Evolutionary conservation across 345 rosid genomes (phyloP).

Genomic region (Hypericum androsaemum): DNA sequence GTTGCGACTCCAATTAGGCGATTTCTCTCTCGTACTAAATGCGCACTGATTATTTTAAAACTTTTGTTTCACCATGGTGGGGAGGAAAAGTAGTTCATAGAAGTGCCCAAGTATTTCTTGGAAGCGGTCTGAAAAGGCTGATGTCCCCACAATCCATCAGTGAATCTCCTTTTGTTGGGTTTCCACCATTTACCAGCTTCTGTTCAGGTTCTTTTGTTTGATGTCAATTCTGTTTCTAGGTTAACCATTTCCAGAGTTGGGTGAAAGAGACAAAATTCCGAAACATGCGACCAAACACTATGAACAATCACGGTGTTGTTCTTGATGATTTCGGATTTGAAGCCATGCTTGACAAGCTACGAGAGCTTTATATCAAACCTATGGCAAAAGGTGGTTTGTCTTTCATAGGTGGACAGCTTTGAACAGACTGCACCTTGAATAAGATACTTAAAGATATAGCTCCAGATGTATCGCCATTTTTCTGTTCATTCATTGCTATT

Average conservation of each 20-base stretch:
- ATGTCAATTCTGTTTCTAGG: conserved; percentile 49
- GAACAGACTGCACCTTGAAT: no score
- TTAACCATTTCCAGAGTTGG: conserved; percentile 83
- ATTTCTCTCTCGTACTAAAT: no score
- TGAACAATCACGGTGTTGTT: conserved; percentile 87
- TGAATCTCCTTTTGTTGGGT: no score
- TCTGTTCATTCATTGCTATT: neutral
- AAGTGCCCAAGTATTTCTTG: no score
- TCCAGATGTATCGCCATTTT: neutral
- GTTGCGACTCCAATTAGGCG: no score
- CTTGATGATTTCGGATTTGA: conserved; percentile 96
- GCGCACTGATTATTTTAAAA: no score
- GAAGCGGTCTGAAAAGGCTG: no score
- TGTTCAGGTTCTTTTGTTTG: conserved; percentile 19
- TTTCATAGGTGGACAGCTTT: neutral
- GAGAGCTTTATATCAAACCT: conserved; percentile 72
- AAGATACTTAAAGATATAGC: neutral
- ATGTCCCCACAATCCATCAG: no score
- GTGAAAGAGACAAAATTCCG: conserved; percentile 54
- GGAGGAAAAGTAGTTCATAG: no score
- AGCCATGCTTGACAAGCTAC: conserved; percentile 70
- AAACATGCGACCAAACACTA: conserved; percentile 91
- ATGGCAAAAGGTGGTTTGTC: conserved; percentile 48
- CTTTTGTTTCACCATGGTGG: no score
- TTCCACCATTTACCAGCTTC: no score